These are phyloP conservation scores for Mycena sanguinolenta DNA, from an alignment of 768 basidiomycete species.

Conservation along the genomic window DNA sequence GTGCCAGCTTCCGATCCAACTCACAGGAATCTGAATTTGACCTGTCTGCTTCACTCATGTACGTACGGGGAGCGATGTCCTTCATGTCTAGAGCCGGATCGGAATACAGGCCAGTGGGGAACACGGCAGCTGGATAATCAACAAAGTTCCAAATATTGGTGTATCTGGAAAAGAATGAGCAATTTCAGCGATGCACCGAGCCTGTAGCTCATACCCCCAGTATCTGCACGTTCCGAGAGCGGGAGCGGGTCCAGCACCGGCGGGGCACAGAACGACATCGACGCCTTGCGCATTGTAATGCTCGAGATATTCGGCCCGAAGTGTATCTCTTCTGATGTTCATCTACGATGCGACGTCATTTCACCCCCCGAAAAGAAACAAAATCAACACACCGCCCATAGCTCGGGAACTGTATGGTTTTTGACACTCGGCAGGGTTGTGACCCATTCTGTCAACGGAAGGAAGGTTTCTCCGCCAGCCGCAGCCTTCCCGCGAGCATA, in stretches of 20 bases:
- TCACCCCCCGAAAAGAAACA: neutral
- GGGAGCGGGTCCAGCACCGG: constrained; percentile 50
- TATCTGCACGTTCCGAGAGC: constrained; percentile 54
- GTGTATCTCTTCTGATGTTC: constrained; percentile 44
- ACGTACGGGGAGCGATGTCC: constrained; percentile 18
- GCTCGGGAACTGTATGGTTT: constrained; percentile 39
- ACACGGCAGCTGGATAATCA: constrained; percentile 59
- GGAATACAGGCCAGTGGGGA: constrained; percentile 55
- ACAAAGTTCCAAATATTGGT: constrained; percentile 58
- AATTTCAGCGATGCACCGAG: no score
- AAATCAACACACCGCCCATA: constrained; percentile 45
- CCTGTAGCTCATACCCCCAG: constrained; percentile 55
- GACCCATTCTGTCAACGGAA: constrained; percentile 54
- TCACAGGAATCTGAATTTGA: constrained; percentile 29
- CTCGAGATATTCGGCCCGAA: constrained; percentile 49
- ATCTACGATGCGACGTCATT: constrained; percentile 5
- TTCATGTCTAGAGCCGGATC: constrained; percentile 44
- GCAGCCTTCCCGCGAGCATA: constrained; percentile 39
- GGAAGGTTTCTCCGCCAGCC: constrained; percentile 50
- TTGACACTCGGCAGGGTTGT: constrained; percentile 44
- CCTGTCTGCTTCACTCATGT: constrained; percentile 36
- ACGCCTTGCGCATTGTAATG: constrained; percentile 54
- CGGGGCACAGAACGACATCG: constrained; percentile 57
- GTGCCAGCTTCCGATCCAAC: neutral
- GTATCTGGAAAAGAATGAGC: no score